Conservation (phyloP, 768 basidiomycete genomes). For the Leccinum fibrillosum region DNA sequence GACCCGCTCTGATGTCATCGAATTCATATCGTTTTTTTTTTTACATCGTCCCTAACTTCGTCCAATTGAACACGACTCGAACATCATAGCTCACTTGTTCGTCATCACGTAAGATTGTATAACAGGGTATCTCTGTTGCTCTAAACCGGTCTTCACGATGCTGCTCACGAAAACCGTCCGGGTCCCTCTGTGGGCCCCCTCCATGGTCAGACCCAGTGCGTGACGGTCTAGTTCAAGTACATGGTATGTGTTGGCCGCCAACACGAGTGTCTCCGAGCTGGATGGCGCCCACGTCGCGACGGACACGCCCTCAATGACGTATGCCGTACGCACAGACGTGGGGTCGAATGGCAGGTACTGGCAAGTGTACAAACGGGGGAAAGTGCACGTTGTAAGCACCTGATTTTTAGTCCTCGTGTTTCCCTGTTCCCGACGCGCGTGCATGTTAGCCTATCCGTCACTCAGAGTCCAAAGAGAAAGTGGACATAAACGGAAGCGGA, state of each 20-base stretch:
- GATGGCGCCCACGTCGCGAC: conserved; percentile 46
- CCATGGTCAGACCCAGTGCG: background rate
- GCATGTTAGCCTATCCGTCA: conserved; percentile 43
- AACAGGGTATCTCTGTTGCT: background rate
- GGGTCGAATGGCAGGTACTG: conserved; percentile 43
- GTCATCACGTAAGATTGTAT: background rate
- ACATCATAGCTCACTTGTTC: background rate
- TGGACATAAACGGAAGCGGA: background rate
- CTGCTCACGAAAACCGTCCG: too few species aligned
- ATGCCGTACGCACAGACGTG: conserved; percentile 35
- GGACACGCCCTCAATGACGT: conserved; percentile 42
- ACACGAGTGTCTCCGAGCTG: conserved; percentile 39
- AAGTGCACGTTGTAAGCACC: conserved; percentile 57
- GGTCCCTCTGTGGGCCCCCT: too few species aligned
- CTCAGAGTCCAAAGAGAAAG: conserved; percentile 4
- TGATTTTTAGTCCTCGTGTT: background rate
- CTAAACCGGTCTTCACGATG: too few species aligned
- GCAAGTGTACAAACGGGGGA: conserved; percentile 51
- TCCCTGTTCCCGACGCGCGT: background rate
- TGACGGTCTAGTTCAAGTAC: conserved; percentile 34
- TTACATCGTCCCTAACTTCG: background rate
- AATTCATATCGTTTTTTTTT: background rate
- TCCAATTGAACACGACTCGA: background rate
- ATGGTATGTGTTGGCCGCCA: conserved; percentile 52
- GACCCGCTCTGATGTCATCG: too few species aligned